Evolutionary conservation across 192 early-diverging fungal species (phyloP).

Genomic region (Gorgonomyces haynaldii): DNA sequence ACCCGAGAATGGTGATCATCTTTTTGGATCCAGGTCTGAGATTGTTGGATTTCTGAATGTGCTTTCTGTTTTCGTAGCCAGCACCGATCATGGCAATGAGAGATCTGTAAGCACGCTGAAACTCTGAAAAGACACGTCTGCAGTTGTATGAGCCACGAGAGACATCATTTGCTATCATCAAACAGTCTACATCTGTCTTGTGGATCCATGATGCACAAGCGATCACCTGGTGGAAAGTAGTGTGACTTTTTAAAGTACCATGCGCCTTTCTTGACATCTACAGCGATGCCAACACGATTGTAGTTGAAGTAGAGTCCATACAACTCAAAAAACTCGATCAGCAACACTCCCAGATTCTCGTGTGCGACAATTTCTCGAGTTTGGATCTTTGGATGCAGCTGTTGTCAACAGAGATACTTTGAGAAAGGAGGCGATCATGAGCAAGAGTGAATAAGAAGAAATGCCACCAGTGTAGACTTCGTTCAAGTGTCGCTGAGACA

Average conservation of each 20-base stretch:
- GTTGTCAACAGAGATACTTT: conserved; percentile 34
- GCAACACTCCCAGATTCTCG: conserved; percentile 74
- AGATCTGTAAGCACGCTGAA: conserved; percentile 13
- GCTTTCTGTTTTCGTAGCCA: conserved; percentile 10
- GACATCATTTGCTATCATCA: conserved; percentile 27
- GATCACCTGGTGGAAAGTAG: not conserved
- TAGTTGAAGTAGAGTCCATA: conserved; percentile 76
- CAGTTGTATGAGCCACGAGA: conserved; percentile 21
- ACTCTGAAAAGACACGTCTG: conserved; percentile 15
- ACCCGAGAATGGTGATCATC: conserved; percentile 25
- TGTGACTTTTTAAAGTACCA: conserved; percentile 27
- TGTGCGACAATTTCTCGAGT: conserved; percentile 44
- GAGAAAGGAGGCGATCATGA: conserved; percentile 68
- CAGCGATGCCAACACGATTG: conserved; percentile 48
- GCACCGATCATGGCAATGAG: conserved; percentile 26
- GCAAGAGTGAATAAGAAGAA: conserved; percentile 70
- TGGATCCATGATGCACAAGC: conserved; percentile 24
- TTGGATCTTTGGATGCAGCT: conserved; percentile 73
- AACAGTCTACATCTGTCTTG: conserved; percentile 21
- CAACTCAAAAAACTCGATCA: conserved; percentile 87
- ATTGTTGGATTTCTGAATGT: not conserved
- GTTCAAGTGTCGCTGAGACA: conserved; percentile 61
- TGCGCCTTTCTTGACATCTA: conserved; percentile 31
- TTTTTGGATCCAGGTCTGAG: not conserved
- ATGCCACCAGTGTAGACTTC: conserved; percentile 84